Percentiles rank a stretch among this genome's conserved stretches.
Conservation (phyloP, 2,329 filamentous ascomycete genomes). For the Chaetothyriales sp. region DNA sequence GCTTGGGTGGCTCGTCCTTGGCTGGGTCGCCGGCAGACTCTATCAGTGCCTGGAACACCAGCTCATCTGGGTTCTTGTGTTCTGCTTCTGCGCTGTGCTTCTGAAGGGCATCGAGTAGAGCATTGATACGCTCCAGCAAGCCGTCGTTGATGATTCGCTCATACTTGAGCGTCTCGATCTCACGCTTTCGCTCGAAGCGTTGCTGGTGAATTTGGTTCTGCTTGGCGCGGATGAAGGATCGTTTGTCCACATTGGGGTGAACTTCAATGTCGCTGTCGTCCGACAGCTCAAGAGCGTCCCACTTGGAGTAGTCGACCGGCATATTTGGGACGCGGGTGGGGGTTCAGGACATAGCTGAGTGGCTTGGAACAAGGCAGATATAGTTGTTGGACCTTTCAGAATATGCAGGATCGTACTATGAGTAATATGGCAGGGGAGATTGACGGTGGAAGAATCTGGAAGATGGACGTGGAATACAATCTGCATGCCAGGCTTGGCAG, state of each 20-base stretch:
- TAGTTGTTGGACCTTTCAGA: no score
- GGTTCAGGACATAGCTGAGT: neutral
- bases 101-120: conserved; percentile 58
- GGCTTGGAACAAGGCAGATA: neutral
- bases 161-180: conserved; percentile 85
- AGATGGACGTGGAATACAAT: neutral
- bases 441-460: neutral
- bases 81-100: conserved; percentile 55
- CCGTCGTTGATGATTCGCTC: conserved; percentile 83
- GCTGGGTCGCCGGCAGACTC: conserved; percentile 57
- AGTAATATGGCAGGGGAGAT: no score
- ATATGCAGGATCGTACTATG: no score
- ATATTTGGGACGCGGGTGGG: conserved; percentile 20
- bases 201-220: conserved; percentile 94
- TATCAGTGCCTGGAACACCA: conserved; percentile 81
- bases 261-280: conserved; percentile 98
- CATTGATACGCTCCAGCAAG: conserved; percentile 67
- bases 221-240: conserved; percentile 95
- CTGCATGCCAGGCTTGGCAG: neutral
- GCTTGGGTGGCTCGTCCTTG: conserved; percentile 59
- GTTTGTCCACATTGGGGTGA: conserved; percentile 96
- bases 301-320: conserved; percentile 50
- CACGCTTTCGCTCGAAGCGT: conserved; percentile 65
- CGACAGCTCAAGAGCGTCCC: conserved; percentile 80
- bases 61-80: conserved; percentile 53